Base-by-base conservation (phyloP, 139 green algal genomes). In the Nannochloris sp. region DNA sequence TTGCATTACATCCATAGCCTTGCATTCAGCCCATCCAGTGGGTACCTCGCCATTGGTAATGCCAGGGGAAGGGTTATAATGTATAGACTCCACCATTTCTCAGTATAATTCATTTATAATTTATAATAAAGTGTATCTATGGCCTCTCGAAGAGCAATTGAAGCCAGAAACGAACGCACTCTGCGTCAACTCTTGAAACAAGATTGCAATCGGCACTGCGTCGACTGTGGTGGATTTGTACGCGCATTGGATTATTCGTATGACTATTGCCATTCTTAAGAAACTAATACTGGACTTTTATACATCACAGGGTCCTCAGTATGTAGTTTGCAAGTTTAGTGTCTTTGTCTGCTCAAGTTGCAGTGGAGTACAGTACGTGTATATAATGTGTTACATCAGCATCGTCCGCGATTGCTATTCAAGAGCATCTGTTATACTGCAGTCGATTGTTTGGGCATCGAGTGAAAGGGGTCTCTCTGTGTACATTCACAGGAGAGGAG, bases 1-100 rank as follows among this genome's bases (percentile, higher is more conserved):
- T 72, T 97, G 68, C 76, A 89, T 45, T 93, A 90, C 62, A 85
- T 97, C 66, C 87, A 96, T 77, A 76, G 59, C 36, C 37, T 84
- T 8, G 82, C 78, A 14, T 97, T 97, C 78, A 89, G 71, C 59
- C 90, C 91, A 6, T 58, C 74, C n/a, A 78, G 86, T 40, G 90
- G 86, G 14, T 89, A 89, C 63, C 68, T 97, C 36, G 86, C 90
- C 1, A 66, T 92, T 1, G 91, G 91, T 4, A 97, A 96, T 49
- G 89, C 89, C 26, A 84, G 81, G 45, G 91, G 91, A 17, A 68
- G 79, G 1, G 84, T 80, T 55, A 71, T 97, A 56, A 76, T 97
- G 53, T 97, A 97, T 74, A 69, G 89, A 23, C 65, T 97, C 70
- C 85, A 93, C 63, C 86, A 97, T 71, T 96, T 91, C 65, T 26